Base-by-base conservation (phyloP, 2,329 filamentous ascomycete genomes). In the Paradendryphiella salina region DNA sequence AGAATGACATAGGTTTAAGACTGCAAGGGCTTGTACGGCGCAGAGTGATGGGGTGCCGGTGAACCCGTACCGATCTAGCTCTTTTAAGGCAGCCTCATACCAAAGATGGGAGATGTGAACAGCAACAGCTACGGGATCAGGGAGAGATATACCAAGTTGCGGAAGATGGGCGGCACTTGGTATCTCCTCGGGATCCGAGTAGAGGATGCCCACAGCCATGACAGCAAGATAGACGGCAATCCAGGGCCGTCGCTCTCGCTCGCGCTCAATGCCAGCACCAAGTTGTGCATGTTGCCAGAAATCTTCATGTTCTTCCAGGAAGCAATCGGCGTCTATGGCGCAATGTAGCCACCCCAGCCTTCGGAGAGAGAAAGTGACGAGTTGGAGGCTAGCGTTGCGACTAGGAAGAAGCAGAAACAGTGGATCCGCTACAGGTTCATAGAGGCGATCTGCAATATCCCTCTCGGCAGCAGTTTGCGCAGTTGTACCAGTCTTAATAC, bases 331-430 rank as follows among this genome's bases (percentile, higher is more conserved):
- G 21, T 53, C 42, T 10, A 56, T 21, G 4, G 53, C 53, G 26
- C 53, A 56, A 29, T 56, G 53, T 23, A 56, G 31, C 53, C 53
- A 56, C 17, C 53, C 53, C 11, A 56, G 45, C 14, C 31, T 53
- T 17, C 46, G 40, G 3, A 53, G 53, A n/a, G 53, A 52, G 21
- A 49, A 53, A 10, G 37, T 40, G 11, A 53, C 49, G 18, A 56
- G 36, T 13, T 41, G 33, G 21, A 46, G 28, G 18, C 49, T 52
- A 23, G 49, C 35, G 17, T 55, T 40, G 17, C 40, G 46, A 18
- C 41, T 49, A 7, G 50, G 53, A 53, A 56, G 53, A 17, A 56
- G 35, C 32, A 56, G 36, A 31, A 48, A 53, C 15, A 53, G 43
- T 17, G 53, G 53, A 48, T 53, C 53, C 15, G 53, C 46, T 4